These are phyloP conservation scores for Epichloe bromicola DNA, from an alignment of 2,329 filamentous ascomycete species.

Conservation along the genomic window DNA sequence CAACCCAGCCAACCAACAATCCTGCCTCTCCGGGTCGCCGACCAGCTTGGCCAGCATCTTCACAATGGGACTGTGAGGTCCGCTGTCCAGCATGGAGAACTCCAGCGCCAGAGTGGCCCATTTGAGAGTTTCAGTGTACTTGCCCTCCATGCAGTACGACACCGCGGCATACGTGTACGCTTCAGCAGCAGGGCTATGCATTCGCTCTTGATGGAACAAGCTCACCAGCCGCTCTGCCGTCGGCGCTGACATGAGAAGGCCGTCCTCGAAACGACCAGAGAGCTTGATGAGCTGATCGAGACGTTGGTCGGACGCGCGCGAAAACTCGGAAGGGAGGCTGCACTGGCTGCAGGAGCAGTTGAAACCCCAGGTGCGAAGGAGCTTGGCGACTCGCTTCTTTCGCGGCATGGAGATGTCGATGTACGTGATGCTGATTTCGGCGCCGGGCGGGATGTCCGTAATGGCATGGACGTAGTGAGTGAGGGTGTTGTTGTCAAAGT, in stretches of 20 bases:
- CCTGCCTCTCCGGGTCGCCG: slow-evolving; percentile 3
- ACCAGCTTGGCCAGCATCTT: neutral
- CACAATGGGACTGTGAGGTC: neutral
- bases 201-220: slow-evolving; percentile 27
- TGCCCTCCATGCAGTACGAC: slow-evolving; percentile 25
- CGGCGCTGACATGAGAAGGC: slow-evolving; percentile 13
- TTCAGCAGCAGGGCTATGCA: slow-evolving; percentile 21
- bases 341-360: slow-evolving; percentile 27
- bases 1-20: slow-evolving; percentile 3
- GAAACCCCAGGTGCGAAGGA: slow-evolving; percentile 27
- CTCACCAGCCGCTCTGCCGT: slow-evolving; percentile 27
- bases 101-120: slow-evolving; percentile 27
- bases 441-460: slow-evolving; percentile 26
- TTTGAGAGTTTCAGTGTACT: slow-evolving; percentile 24
- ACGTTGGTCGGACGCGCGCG: slow-evolving; percentile 23
- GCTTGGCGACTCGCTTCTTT: slow-evolving; percentile 15
- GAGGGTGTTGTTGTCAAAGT: slow-evolving; percentile 24
- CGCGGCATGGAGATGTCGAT: slow-evolving; percentile 19
- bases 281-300: slow-evolving; percentile 20
- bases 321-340: slow-evolving; percentile 15
- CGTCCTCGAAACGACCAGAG: neutral
- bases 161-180: slow-evolving; percentile 25
- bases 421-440: slow-evolving; percentile 31
- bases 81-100: slow-evolving; percentile 14
- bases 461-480: slow-evolving; percentile 26